Evolutionary conservation across 805 yeast species (phyloP).

Genomic region (Yamadazyma endophytica): DNA sequence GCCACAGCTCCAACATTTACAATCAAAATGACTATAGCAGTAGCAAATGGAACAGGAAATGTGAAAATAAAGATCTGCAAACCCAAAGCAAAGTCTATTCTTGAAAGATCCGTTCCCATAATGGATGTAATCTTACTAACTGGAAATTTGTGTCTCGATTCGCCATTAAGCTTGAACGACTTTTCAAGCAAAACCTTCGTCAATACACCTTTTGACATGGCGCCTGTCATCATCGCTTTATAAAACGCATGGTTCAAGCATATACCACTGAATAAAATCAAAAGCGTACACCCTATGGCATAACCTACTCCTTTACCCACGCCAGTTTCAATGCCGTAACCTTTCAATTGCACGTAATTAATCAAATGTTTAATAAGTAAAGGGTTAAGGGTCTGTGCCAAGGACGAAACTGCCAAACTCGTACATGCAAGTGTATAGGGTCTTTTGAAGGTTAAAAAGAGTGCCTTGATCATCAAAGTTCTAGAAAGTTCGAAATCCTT

Average conservation of each 20-base stretch:
- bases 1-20: conserved; percentile 71
- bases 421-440: conserved; percentile 18
- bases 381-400: conserved; percentile 29
- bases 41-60: conserved; percentile 60
- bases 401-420: conserved; percentile 24
- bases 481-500: conserved; percentile 26
- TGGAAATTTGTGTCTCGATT: conserved; percentile 57
- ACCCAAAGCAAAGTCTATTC: conserved; percentile 73
- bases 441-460: conserved; percentile 8
- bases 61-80: conserved; percentile 62
- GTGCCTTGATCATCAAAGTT: conserved; percentile 8
- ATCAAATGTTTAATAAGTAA: conserved; percentile 35
- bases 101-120: conserved; percentile 76
- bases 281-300: conserved; percentile 32
- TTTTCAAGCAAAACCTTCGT: conserved; percentile 70
- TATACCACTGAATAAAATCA: conserved; percentile 27
- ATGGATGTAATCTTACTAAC: conserved; percentile 70
- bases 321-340: conserved; percentile 18
- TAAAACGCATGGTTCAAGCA: conserved; percentile 62
- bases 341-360: conserved; percentile 25
- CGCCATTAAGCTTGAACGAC: conserved; percentile 56
- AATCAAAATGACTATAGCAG: conserved; percentile 61
- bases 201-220: conserved; percentile 63
- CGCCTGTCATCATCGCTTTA: conserved; percentile 59
- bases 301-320: conserved; percentile 39